Evolutionary conservation across 2,329 filamentous ascomycete genomes (phyloP), one percentile per base, ranked within the genome.

Genomic region (Fusarium buharicum): DNA sequence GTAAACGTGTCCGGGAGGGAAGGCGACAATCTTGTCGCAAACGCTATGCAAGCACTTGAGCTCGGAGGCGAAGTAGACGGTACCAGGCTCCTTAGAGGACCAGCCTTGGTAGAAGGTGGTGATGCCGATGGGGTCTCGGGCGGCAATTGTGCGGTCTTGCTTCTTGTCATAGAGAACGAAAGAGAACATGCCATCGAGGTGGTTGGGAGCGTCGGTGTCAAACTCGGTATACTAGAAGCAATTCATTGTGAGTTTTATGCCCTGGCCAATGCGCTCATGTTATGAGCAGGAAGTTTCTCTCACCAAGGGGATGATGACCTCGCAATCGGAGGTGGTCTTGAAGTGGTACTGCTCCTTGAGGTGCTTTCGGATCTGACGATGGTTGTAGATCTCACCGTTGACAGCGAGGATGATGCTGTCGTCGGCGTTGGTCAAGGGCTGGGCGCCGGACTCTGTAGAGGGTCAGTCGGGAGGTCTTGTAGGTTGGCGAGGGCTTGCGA

Each of bases 301-400:
- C 85, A 96, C 92, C 84, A 99, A 79, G 68, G 96, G 95, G 75
- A 99, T 97, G 78, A 99, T 96, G 75, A 99, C 94, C 80, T 99
- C 95, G 80, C 95, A 99, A 75, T 99, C 95, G 33, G 94, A 98
- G 75, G 95, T 90, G 67, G 95, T 99, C 88, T 97, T 97, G 88
- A 98, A 99, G 78, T 93, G 89, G 79, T 97, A 97, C 33, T 88
- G 86, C 59, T 83, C 87, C 80, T 92, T 92, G 72, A 97, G 82
- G 71, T 83, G 83, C 81, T 97, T 98, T 75, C 95, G 90, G 73
- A 99, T 84, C 73, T 97, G 86, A 75, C 94, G 91, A 82, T 99
- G 95, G 88, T 99, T 99, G 86, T 99, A 99, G 77, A 99, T 99
- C 78, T 99, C 95, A 79, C 95, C 95, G 79, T 99, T 99, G 86